A percentile compares a stretch with the other conserved stretches of the same genome.
Evolutionary conservation across 2,329 filamentous ascomycete species (phyloP).

Genomic region (Trichoderma arundinaceum): DNA sequence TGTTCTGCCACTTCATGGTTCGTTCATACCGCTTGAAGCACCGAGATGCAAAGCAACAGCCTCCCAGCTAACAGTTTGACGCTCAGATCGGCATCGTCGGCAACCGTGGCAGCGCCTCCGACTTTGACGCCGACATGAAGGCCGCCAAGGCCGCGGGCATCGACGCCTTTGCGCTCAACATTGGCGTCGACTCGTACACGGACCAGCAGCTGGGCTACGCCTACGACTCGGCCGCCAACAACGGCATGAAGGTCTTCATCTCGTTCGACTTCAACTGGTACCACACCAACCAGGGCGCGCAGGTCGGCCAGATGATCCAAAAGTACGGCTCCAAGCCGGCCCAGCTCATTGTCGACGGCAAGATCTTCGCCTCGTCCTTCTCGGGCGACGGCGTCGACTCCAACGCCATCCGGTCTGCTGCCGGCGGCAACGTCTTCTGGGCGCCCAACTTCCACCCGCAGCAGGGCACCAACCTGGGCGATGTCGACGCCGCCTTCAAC

Average conservation of each 20-base stretch:
- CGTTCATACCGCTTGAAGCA: not conserved
- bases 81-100: constrained; percentile 51
- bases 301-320: constrained; percentile 53
- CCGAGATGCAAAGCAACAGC: constrained; percentile 33
- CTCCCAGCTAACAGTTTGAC: too few relatives aligned
- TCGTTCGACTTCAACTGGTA: constrained; percentile 63
- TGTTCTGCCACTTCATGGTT: too few relatives aligned
- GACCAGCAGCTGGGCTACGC: constrained; percentile 54
- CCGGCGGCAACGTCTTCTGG: constrained; percentile 53
- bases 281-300: constrained; percentile 43
- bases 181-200: constrained; percentile 51
- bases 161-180: constrained; percentile 58
- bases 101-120: constrained; percentile 48
- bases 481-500: constrained; percentile 53
- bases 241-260: constrained; percentile 59
- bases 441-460: constrained; percentile 57
- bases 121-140: constrained; percentile 56
- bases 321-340: constrained; percentile 51
- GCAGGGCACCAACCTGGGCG: constrained; percentile 43
- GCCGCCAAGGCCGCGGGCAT: constrained; percentile 51
- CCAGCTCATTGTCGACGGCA: constrained; percentile 56
- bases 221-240: constrained; percentile 53
- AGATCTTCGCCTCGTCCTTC: constrained; percentile 61
- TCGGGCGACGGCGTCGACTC: constrained; percentile 54
- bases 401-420: constrained; percentile 47